Base-by-base conservation (phyloP, 331 rosid species). In the Erythrophleum ivorense region DNA sequence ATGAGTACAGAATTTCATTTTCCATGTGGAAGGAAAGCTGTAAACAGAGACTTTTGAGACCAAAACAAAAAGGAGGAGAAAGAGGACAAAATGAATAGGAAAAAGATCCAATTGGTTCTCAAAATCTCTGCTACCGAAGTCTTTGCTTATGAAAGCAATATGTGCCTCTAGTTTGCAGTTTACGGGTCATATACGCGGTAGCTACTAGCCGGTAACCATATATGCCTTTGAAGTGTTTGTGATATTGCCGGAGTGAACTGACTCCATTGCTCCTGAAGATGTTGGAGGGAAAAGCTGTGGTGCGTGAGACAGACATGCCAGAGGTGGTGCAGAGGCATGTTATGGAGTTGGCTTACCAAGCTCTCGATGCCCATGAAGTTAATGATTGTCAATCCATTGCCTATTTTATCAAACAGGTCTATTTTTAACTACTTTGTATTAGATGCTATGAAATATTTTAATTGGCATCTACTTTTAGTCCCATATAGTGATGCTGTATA, bases 231-330 rank as follows among this genome's bases (percentile, higher is more conserved):
- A 48, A 55, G 50, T 45, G 76, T 40, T 70, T 60, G 75, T 52
- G 64, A 6, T 48, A 76, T 29, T 43, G 43, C 16, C 55, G 9
- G 57, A 54, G 71, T 57, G 81, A 13, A 3, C 5, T 54, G 71
- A 10, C 49, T 41, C 40, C 6, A 13, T 12, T 40, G n/a, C 16
- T 46, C 68, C 58, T 50, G 33, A 85, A 89, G 80, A 93, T 91
- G 94, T 75, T 90, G 88, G 93, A 93, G 80, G 94, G 92, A 81
- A 93, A 90, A 85, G 92, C 84, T 18, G 90, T 85, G 80, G 88
- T 90, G 84, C 86, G 85, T 31, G 92, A 90, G 81, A 86, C 90
- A 29, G 94, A 93, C 73, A 90, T 90, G 94, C 75, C 90, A 41
- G 81, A 84, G 59, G 68, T 19, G 65, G 82, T 87, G 89, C 92